Conservation (phyloP, 1,139 yeast species). For the Arxiozyma slooffiae region DNA sequence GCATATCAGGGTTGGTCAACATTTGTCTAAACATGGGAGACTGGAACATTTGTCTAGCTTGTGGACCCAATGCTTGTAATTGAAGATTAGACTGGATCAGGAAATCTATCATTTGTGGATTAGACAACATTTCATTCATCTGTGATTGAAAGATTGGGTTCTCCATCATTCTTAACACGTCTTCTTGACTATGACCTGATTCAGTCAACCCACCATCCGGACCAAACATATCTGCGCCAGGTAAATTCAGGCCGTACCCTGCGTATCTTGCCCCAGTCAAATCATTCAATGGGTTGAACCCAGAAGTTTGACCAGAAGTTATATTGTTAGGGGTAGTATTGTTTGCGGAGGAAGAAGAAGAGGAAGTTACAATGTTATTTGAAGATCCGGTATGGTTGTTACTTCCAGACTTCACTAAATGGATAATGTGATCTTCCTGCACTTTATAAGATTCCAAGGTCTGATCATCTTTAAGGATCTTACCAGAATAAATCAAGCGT, state of each 20-base stretch:
- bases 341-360: too few relatives aligned
- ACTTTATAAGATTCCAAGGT: constrained; percentile 67
- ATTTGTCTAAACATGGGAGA: constrained; percentile 77
- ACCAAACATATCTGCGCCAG: constrained; percentile 83
- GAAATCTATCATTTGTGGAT: constrained; percentile 76
- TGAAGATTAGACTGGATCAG: constrained; percentile 79
- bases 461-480: constrained; percentile 79
- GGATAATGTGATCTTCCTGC: constrained; percentile 78
- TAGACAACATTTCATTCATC: constrained; percentile 66
- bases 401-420: constrained; percentile 63
- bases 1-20: constrained; percentile 75
- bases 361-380: too few relatives aligned
- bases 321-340: constrained; percentile 33
- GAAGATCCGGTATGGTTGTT: constrained; percentile 19
- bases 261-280: constrained; percentile 94
- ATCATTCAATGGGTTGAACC: constrained; percentile 84
- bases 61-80: constrained; percentile 79
- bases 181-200: constrained; percentile 59
- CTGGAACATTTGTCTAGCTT: constrained; percentile 76
- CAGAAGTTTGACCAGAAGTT: constrained; percentile 72
- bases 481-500: constrained; percentile 85
- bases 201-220: constrained; percentile 85
- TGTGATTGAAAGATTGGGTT: constrained; percentile 73
- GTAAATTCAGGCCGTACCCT: constrained; percentile 63
- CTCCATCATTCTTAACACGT: constrained; percentile 62